Percentiles rank a stretch among this genome's conserved stretches.
phyloP scores from a whole-genome alignment of 176 grass and related monocot species.

The Typha latifolia region DNA sequence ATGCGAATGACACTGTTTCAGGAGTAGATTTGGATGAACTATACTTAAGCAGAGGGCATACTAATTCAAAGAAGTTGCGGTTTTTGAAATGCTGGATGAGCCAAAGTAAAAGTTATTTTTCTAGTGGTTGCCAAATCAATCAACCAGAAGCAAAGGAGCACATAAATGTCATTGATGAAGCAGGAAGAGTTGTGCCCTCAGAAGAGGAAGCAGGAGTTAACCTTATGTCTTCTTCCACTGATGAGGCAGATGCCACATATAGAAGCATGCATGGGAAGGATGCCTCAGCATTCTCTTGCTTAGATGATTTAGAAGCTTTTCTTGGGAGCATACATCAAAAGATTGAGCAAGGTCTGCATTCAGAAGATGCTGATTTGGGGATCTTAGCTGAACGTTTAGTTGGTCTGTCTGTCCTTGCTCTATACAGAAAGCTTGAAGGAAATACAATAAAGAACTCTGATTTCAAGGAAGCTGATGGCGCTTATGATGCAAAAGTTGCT shows the following conservation, averaged over 20 bases:
- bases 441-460: slow-evolving; percentile 26
- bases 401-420: slow-evolving; percentile 47
- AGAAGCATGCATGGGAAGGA: slow-evolving; percentile 16
- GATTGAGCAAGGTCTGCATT: slow-evolving; percentile 69
- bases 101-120: slow-evolving; percentile 43
- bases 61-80: slow-evolving; percentile 58
- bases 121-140: slow-evolving; percentile 15
- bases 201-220: slow-evolving; percentile 29
- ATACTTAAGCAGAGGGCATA: slow-evolving; percentile 51
- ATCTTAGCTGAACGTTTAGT: slow-evolving; percentile 72
- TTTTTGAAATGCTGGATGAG: slow-evolving; percentile 96
- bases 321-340: slow-evolving; percentile 55
- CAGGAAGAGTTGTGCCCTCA: slow-evolving; percentile 30
- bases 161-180: slow-evolving; percentile 34
- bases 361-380: slow-evolving; percentile 57
- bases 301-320: slow-evolving; percentile 66
- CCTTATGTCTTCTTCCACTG: slow-evolving; percentile 13
- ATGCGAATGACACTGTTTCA: slow-evolving; percentile 27
- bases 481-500: slow-evolving; percentile 34
- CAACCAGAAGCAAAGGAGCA: slow-evolving; percentile 19
- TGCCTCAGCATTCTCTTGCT: slow-evolving; percentile 30
- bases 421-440: slow-evolving; percentile 38
- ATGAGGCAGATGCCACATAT: slow-evolving; percentile 27
- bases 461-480: slow-evolving; percentile 25
- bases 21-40: slow-evolving; percentile 56